Evolutionary conservation across 768 basidiomycete species (phyloP).

Genomic region (Lactarius evosmus): DNA sequence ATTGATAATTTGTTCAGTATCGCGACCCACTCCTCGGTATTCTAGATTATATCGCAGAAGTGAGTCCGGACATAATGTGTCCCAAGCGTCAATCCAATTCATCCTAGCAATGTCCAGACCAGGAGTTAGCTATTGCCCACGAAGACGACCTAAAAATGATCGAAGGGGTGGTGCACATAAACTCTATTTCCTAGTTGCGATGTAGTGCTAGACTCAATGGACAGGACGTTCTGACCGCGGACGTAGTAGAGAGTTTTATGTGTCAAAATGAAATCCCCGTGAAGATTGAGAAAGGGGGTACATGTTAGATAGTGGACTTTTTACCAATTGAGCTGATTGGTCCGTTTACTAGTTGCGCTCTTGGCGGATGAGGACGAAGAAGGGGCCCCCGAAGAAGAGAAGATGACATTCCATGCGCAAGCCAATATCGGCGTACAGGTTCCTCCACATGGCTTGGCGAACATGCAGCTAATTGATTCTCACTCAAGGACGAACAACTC

Average conservation of each 20-base stretch:
- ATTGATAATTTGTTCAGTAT: neutral
- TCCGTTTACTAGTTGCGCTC: constrained; percentile 1
- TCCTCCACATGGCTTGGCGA: neutral
- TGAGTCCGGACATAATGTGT: neutral
- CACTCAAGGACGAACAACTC: constrained; percentile 7
- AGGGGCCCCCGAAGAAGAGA: neutral
- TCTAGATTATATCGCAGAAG: constrained; percentile 17
- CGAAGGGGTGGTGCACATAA: constrained; percentile 10
- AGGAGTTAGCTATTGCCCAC: constrained; percentile 14
- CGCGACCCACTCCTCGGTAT: constrained; percentile 12
- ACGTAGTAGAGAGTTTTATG: constrained; percentile 6
- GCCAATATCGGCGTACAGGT: neutral
- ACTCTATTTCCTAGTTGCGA: neutral
- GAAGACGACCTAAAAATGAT: constrained; percentile 13
- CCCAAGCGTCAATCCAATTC: neutral
- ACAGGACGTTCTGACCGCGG: constrained; percentile 11
- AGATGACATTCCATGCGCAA: constrained; percentile 5
- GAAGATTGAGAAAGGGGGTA: constrained; percentile 14
- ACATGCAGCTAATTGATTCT: neutral
- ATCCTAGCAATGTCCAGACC: constrained; percentile 1
- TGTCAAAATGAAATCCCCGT: neutral
- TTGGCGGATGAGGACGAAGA: neutral
- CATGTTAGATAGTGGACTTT: neutral
- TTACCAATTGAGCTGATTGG: neutral
- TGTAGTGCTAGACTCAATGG: neutral